A percentile compares a stretch with the other conserved stretches of the same genome.
Conservation (phyloP, 2,329 filamentous ascomycete species). For the Ceratocystis papillata region DNA sequence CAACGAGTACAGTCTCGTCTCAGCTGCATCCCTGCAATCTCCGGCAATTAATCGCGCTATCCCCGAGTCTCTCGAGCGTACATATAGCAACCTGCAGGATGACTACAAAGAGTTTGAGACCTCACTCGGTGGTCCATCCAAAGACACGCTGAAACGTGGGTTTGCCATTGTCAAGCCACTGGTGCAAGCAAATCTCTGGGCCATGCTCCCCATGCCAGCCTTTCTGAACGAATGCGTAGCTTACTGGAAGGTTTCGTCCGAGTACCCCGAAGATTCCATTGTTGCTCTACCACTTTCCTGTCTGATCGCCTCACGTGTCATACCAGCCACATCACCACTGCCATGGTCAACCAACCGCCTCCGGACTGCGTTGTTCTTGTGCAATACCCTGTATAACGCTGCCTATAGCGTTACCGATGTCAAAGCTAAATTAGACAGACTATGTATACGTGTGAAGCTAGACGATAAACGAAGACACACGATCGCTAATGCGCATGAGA, state of each 20-base stretch:
- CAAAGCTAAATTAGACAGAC: constrained; percentile 6
- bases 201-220: constrained; percentile 20
- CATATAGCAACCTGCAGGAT: constrained; percentile 17
- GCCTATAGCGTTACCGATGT: constrained; percentile 32
- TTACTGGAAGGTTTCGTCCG: constrained; percentile 20
- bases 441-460: constrained; percentile 24
- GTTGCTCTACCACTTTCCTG: constrained; percentile 39
- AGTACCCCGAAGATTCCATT: constrained; percentile 23
- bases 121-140: constrained; percentile 5
- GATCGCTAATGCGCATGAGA: constrained; percentile 17
- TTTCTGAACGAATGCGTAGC: constrained; percentile 25
- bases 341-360: constrained; percentile 43
- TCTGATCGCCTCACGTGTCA: constrained; percentile 38
- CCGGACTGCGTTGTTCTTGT: constrained; percentile 42
- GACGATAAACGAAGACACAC: constrained; percentile 25
- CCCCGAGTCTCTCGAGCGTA: constrained; percentile 10
- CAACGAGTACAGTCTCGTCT: constrained; percentile 35
- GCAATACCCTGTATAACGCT: constrained; percentile 43
- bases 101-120: constrained; percentile 13
- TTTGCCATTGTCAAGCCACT: constrained; percentile 36
- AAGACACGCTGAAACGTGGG: constrained; percentile 30
- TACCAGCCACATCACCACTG: constrained; percentile 41
- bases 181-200: constrained; percentile 25
- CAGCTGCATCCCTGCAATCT: constrained; percentile 1
- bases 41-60: constrained; percentile 23